These are phyloP conservation scores for Exutisphaerella laricina DNA, from an alignment of 2,329 filamentous ascomycete species.

Conservation along the genomic window DNA sequence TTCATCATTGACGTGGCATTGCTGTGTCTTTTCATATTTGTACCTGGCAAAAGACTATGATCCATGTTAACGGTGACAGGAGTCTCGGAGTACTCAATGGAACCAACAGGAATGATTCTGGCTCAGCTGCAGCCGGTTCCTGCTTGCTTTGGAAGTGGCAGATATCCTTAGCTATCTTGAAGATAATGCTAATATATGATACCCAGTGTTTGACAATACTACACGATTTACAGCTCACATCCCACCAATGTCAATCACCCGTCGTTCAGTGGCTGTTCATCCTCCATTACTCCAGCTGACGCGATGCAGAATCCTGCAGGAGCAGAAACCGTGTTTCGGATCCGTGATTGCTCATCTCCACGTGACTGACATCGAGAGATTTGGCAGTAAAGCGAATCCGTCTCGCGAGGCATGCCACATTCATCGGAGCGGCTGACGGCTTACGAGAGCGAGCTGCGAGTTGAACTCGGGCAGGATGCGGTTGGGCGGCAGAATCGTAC, in stretches of 20 bases:
- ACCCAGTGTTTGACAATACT: not conserved
- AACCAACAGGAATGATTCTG: constrained; percentile 2
- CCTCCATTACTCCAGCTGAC: too few relatives aligned
- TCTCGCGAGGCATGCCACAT: too few relatives aligned
- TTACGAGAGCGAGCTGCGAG: too few relatives aligned
- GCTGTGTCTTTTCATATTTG: constrained; percentile 86
- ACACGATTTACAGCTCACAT: not conserved
- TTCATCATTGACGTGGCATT: constrained; percentile 72
- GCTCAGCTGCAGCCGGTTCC: not conserved
- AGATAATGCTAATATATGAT: constrained; percentile 5
- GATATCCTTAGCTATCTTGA: constrained; percentile 4
- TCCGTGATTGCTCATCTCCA: too few relatives aligned
- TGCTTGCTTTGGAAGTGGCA: not conserved
- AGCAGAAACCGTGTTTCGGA: too few relatives aligned
- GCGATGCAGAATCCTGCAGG: too few relatives aligned
- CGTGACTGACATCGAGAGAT: too few relatives aligned
- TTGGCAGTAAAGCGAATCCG: too few relatives aligned
- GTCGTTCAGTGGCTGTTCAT: too few relatives aligned
- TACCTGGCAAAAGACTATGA: constrained; percentile 77
- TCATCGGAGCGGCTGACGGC: too few relatives aligned
- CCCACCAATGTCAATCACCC: not conserved
- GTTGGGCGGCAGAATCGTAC: too few relatives aligned
- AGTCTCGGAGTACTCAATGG: constrained; percentile 5
- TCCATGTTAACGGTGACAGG: constrained; percentile 7
- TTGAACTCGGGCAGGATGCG: too few relatives aligned